Base-by-base conservation (phyloP, 352 stramenopile genomes). In the Pythium guiyangense region DNA sequence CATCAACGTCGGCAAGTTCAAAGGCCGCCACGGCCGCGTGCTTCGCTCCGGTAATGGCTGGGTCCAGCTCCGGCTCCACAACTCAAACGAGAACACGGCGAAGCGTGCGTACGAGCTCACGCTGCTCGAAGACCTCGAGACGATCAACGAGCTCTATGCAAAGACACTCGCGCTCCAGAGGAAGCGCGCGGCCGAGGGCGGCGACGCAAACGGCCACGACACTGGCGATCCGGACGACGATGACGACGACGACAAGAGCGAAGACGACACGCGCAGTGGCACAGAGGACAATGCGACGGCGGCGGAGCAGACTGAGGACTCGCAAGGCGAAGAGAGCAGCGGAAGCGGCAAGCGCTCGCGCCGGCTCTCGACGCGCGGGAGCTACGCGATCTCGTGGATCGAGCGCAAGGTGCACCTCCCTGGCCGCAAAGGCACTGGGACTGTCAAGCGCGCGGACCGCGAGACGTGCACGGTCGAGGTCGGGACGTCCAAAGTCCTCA, bases 1-100 rank as follows among this genome's bases (percentile, higher is more conserved):
- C 18, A 92, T 95, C 53, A 95, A 95, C 50, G 86, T 95, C 1
- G 86, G 86, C 57, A 95, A 95, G 65, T 95, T 93, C 57, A 91
- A 91, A 43, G 84, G 84, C 1, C 62, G 78, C 22, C 71, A 83
- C 52, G 86, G 83, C 3, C 79, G 82, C 39, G 86, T 95, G 9
- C 55, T 94, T 10, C 82, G 82, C 14, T 95, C 86, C 6, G 86
- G 86, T 20, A 95, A 95, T 57, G 86, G 86, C n/a, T 95, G 86
- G 86, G 86, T 95, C 26, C 86, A 95, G 52, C 61, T 95, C 18
- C 77, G 78, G 34, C 71, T 95, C 6, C 71, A 92, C 43, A 90
- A 92, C 52, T 90, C 83, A 17, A 89, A 80, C 49, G 79, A 91
- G 44, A 92, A 92, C 57, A 95, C 86, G 3, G 86, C 86, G 14